These are phyloP conservation scores for Lepidium didymum DNA, from an alignment of 345 rosid species.

Conservation along the genomic window DNA sequence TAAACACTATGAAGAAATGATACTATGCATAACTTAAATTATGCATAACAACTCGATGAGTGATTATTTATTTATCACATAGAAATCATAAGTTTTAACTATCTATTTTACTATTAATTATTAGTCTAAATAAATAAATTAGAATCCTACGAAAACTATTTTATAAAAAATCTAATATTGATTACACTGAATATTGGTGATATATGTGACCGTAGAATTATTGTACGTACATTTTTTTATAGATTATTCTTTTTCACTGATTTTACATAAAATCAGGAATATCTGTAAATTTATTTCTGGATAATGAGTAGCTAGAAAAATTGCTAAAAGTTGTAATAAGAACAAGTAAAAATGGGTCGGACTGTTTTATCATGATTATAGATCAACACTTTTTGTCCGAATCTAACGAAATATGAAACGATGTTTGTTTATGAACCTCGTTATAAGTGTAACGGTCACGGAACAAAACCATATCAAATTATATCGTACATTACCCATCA, in stretches of 20 bases:
- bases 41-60: background rate
- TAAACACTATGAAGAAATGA: too few species aligned
- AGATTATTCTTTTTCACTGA: background rate
- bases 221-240: background rate
- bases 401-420: slow-evolving; percentile 31
- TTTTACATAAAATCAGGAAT: background rate
- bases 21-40: too few species aligned
- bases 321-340: slow-evolving; percentile 27
- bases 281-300: background rate
- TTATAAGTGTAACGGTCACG: slow-evolving; percentile 31
- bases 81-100: background rate
- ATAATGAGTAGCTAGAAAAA: slow-evolving; percentile 9
- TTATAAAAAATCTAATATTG: background rate
- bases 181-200: background rate
- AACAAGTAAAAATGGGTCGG: slow-evolving; percentile 17
- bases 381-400: slow-evolving; percentile 35
- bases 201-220: background rate
- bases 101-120: background rate
- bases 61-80: background rate
- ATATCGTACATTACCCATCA: slow-evolving; percentile 26
- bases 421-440: slow-evolving; percentile 31
- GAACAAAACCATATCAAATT: slow-evolving; percentile 25
- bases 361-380: slow-evolving; percentile 24
- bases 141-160: background rate
- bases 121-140: background rate